A percentile compares a stretch with the other conserved stretches of the same genome.
These are phyloP conservation scores for Chlorociboria aeruginascens DNA, from an alignment of 495 filamentous ascomycete genomes.

Conservation along the genomic window DNA sequence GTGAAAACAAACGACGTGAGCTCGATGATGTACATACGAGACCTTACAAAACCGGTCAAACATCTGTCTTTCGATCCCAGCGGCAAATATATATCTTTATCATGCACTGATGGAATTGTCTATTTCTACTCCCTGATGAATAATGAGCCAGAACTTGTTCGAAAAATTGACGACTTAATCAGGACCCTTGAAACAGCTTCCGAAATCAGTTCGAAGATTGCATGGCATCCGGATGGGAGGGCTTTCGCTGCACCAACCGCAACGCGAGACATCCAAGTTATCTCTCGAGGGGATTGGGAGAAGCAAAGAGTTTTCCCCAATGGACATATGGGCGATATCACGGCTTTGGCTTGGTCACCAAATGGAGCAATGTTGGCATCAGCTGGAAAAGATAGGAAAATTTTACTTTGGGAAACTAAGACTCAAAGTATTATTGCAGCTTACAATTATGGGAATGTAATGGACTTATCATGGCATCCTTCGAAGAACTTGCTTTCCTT, in stretches of 20 bases:
- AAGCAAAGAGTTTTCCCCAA: slow-evolving; percentile 63
- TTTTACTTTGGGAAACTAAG: slow-evolving; percentile 82
- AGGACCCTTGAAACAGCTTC: slow-evolving; percentile 63
- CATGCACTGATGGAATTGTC: slow-evolving; percentile 75
- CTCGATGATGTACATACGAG: slow-evolving; percentile 59
- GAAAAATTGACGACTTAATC: slow-evolving; percentile 78
- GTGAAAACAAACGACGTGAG: slow-evolving; percentile 70
- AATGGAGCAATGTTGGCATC: slow-evolving; percentile 83
- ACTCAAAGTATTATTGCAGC: slow-evolving; percentile 64
- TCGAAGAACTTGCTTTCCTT: slow-evolving; percentile 78
- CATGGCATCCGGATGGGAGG: slow-evolving; percentile 92
- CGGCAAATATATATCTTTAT: slow-evolving; percentile 63
- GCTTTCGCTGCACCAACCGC: slow-evolving; percentile 80
- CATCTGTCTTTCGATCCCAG: slow-evolving; percentile 82
- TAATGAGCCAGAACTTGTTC: slow-evolving; percentile 69
- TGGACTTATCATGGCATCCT: slow-evolving; percentile 85
- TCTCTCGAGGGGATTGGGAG: slow-evolving; percentile 79
- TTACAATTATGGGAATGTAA: slow-evolving; percentile 68
- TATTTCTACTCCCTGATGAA: slow-evolving; percentile 79
- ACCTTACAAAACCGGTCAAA: slow-evolving; percentile 75
- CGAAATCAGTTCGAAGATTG: slow-evolving; percentile 60
- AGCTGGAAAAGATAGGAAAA: slow-evolving; percentile 68
- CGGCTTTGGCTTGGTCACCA: slow-evolving; percentile 81
- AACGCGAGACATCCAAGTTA: slow-evolving; percentile 73
- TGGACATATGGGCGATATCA: slow-evolving; percentile 78